Conservation (phyloP, 352 stramenopile genomes). For the Globisporangium irregulare region DNA sequence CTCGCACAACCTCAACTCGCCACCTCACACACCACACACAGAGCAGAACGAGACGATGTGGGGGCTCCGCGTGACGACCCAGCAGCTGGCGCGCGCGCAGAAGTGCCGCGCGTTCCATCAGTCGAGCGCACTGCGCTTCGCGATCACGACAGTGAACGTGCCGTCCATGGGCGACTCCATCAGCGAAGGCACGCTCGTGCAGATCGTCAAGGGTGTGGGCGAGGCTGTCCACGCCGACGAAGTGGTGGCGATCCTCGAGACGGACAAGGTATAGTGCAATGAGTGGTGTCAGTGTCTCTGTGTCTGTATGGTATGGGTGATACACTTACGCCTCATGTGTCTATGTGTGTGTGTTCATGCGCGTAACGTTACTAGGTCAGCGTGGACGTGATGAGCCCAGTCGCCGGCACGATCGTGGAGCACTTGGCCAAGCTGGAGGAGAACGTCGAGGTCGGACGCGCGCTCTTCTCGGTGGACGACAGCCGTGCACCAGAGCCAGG, state of each 20-base stretch:
- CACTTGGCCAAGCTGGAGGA: constrained; percentile 94
- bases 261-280: constrained; percentile 96
- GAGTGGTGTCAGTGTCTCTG: background rate
- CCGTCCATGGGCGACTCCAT: constrained; percentile 96
- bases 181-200: constrained; percentile 96
- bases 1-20: constrained; percentile 6
- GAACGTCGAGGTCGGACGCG: constrained; percentile 93
- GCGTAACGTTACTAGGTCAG: constrained; percentile 47
- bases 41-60: constrained; percentile 6
- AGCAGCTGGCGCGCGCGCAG: constrained; percentile 9
- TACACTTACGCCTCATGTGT: background rate
- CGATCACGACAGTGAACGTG: constrained; percentile 80
- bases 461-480: constrained; percentile 94
- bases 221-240: constrained; percentile 95
- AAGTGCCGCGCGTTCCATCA: constrained; percentile 43
- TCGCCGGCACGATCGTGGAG: constrained; percentile 91
- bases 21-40: background rate
- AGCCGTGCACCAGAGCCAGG: constrained; percentile 33
- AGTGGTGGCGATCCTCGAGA: constrained; percentile 98
- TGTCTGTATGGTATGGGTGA: background rate
- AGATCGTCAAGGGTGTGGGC: constrained; percentile 92
- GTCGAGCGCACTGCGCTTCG: constrained; percentile 28
- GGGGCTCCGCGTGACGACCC: constrained; percentile 19
- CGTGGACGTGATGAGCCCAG: constrained; percentile 88
- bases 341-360: background rate